Conservation (phyloP, 2,329 filamentous ascomycete species). For the Xylariaceae sp. region DNA sequence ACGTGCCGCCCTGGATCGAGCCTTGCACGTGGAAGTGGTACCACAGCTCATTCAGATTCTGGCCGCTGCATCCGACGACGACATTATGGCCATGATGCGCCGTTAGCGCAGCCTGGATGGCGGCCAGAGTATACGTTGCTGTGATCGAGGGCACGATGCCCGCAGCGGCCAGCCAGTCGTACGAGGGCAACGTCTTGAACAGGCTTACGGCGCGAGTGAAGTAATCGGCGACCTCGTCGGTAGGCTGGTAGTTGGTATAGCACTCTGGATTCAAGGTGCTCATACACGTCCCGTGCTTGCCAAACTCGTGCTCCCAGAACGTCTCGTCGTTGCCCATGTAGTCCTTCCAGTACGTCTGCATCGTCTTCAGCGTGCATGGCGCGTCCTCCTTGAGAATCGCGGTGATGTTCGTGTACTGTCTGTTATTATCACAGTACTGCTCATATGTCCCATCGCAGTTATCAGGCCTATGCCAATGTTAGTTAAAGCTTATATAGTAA, state of each 20-base stretch:
- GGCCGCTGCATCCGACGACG: conserved; percentile 57
- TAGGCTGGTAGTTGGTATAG: conserved; percentile 65
- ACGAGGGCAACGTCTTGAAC: conserved; percentile 71
- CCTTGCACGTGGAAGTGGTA: conserved; percentile 69
- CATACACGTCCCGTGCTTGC: conserved; percentile 76
- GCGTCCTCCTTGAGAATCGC: conserved; percentile 57
- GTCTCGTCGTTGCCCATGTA: conserved; percentile 67
- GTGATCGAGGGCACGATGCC: conserved; percentile 63
- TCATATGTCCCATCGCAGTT: conserved; percentile 75
- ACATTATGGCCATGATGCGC: conserved; percentile 60
- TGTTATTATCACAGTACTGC: conserved; percentile 65
- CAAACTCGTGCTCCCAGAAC: conserved; percentile 79
- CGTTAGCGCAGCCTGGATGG: conserved; percentile 65
- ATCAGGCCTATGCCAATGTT: conserved; percentile 51
- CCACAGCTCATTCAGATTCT: conserved; percentile 60
- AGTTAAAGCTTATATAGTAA: too few relatives aligned
- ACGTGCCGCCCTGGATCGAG: conserved; percentile 65
- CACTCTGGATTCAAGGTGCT: conserved; percentile 71
- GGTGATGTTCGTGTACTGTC: conserved; percentile 71
- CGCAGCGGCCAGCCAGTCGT: conserved; percentile 66
- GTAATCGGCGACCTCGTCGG: conserved; percentile 72
- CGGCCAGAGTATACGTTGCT: conserved; percentile 63
- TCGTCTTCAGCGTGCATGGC: conserved; percentile 64
- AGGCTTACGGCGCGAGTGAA: conserved; percentile 70
- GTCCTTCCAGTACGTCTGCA: conserved; percentile 76